Conservation (phyloP, 768 basidiomycete species). For the Leccinum disarticulatum region DNA sequence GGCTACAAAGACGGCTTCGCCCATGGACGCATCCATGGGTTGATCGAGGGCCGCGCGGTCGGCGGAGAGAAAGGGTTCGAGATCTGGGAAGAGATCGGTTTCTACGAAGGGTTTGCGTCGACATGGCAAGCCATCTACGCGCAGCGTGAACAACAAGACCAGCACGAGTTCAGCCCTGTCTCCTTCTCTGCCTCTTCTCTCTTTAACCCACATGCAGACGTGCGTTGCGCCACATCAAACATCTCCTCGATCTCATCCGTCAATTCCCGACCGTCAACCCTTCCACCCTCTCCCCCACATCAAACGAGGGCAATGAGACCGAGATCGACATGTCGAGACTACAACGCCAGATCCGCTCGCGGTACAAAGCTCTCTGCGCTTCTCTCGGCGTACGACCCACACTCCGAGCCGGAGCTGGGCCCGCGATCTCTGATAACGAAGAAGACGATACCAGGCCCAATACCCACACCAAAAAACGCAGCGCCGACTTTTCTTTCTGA, state of each 20-base stretch:
- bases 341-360: slow-evolving; percentile 80
- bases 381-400: slow-evolving; percentile 67
- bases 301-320: slow-evolving; percentile 33
- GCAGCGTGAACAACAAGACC: no score
- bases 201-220: slow-evolving; percentile 42
- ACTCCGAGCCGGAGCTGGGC: slow-evolving; percentile 32
- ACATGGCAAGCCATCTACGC: slow-evolving; percentile 48
- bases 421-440: background rate
- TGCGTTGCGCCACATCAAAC: slow-evolving; percentile 58
- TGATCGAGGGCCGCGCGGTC: slow-evolving; percentile 88
- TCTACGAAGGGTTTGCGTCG: slow-evolving; percentile 81
- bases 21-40: slow-evolving; percentile 65
- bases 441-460: no score
- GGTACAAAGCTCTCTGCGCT: slow-evolving; percentile 86
- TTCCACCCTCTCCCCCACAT: slow-evolving; percentile 25
- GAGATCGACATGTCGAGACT: slow-evolving; percentile 69
- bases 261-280: slow-evolving; percentile 82
- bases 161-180: slow-evolving; percentile 9
- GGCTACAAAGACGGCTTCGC: slow-evolving; percentile 62
- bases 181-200: no score
- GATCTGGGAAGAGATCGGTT: slow-evolving; percentile 97
- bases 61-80: slow-evolving; percentile 92
- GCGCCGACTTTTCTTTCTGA: slow-evolving; percentile 6
- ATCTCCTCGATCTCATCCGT: slow-evolving; percentile 67
- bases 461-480: background rate